Conservation (phyloP, 2,329 filamentous ascomycete species). For the Scedosporium boydii region DNA sequence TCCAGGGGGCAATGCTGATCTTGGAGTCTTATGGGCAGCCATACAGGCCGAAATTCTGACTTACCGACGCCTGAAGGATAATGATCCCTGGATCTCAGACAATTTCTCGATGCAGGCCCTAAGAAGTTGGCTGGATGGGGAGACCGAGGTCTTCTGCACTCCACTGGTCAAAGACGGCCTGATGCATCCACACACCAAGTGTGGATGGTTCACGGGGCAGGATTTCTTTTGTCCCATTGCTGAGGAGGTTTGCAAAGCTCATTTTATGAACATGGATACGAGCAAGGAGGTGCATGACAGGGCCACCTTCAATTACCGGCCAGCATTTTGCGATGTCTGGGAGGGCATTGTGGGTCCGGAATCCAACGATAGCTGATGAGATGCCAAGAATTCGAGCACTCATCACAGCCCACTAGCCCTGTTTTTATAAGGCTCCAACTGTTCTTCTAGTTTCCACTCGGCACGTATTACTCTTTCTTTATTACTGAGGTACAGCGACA, state of each 20-base stretch:
- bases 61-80: conserved; percentile 20
- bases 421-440: too few relatives aligned
- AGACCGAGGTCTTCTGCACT: background rate
- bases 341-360: background rate
- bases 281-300: too few relatives aligned
- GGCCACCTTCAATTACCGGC: background rate
- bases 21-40: conserved; percentile 21
- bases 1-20: conserved; percentile 18
- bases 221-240: background rate
- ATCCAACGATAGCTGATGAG: too few relatives aligned
- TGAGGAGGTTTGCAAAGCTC: background rate
- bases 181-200: background rate
- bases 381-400: too few relatives aligned
- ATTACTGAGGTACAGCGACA: too few relatives aligned
- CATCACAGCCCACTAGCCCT: too few relatives aligned
- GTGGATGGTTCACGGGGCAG: background rate
- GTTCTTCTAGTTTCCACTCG: too few relatives aligned
- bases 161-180: background rate
- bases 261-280: conserved; percentile 9
- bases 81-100: conserved; percentile 9
- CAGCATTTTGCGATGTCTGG: background rate
- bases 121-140: background rate
- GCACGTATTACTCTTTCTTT: too few relatives aligned
- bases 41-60: conserved; percentile 26
- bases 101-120: background rate